Percentiles rank a stretch among this genome's conserved stretches.
phyloP scores from a whole-genome alignment of 1,139 yeast species.

The Hansenula lynferdii region DNA sequence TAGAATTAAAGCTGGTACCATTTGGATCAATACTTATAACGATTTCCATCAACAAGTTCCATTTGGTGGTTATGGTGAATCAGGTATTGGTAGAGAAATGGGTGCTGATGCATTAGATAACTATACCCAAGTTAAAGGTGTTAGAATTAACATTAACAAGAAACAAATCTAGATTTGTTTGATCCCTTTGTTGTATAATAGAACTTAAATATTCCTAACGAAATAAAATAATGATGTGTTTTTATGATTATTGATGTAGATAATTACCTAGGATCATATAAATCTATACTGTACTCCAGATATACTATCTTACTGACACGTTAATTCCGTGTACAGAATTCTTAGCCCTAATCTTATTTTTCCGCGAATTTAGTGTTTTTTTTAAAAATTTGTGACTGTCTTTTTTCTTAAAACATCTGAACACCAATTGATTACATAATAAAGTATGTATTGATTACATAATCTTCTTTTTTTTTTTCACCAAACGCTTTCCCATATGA shows the following conservation, averaged over 20 bases:
- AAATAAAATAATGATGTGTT: too few species aligned
- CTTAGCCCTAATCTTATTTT: not conserved
- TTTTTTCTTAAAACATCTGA: not conserved
- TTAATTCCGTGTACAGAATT: too few species aligned
- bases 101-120: conserved; percentile 63
- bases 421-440: too few species aligned
- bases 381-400: conserved; percentile 3
- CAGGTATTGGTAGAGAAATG: conserved; percentile 75
- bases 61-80: conserved; percentile 60
- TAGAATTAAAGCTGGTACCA: conserved; percentile 65
- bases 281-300: too few species aligned
- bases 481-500: too few species aligned
- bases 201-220: not conserved
- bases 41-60: conserved; percentile 54
- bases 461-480: too few species aligned
- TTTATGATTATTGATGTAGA: too few species aligned
- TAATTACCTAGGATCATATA: too few species aligned
- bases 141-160: conserved; percentile 22
- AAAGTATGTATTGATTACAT: too few species aligned
- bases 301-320: too few species aligned
- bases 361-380: not conserved
- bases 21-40: conserved; percentile 54
- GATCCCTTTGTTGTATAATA: too few species aligned
- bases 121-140: conserved; percentile 63
- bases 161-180: conserved; percentile 8